phyloP scores from a whole-genome alignment of 75 land plant genomes.

The Isoetes taiwanensis region DNA sequence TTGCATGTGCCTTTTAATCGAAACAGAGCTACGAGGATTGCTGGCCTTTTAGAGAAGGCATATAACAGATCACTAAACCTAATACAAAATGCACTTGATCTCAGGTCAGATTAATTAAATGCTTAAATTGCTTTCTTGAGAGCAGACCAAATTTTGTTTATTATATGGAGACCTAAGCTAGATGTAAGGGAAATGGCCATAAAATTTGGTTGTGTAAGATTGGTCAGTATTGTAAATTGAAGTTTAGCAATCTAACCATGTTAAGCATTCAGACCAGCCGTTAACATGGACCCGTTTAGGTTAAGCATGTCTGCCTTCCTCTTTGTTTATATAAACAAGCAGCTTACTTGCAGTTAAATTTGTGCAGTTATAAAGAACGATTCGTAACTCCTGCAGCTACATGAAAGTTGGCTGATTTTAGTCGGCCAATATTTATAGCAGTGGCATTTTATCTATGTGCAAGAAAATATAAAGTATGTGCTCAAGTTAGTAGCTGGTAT shows the following conservation, averaged over 20 bases:
- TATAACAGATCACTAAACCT: constrained; percentile 68
- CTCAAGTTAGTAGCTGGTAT: no score
- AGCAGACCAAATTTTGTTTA: no score
- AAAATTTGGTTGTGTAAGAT: constrained; percentile 86
- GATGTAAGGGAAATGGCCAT: constrained; percentile 76
- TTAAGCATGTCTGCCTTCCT: no score
- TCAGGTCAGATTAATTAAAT: constrained; percentile 72
- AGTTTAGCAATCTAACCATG: no score
- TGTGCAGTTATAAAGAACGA: constrained; percentile 70
- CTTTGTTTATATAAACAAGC: no score
- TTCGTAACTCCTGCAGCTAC: constrained; percentile 67
- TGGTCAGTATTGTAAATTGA: constrained; percentile 57
- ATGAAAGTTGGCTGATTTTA: constrained; percentile 78
- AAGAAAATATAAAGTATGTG: constrained; percentile 76
- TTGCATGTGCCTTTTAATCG: constrained; percentile 52
- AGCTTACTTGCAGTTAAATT: no score
- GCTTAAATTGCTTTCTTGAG: no score
- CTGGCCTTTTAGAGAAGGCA: constrained; percentile 91
- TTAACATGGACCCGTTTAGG: no score
- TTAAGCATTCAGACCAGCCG: no score
- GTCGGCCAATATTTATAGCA: constrained; percentile 79
- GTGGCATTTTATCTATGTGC: constrained; percentile 93
- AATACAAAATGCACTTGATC: constrained; percentile 65
- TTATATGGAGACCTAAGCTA: constrained; percentile 41
- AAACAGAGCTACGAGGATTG: constrained; percentile 40